phyloP scores from a whole-genome alignment of 805 yeast genomes.

The Yarrowia deformans region DNA sequence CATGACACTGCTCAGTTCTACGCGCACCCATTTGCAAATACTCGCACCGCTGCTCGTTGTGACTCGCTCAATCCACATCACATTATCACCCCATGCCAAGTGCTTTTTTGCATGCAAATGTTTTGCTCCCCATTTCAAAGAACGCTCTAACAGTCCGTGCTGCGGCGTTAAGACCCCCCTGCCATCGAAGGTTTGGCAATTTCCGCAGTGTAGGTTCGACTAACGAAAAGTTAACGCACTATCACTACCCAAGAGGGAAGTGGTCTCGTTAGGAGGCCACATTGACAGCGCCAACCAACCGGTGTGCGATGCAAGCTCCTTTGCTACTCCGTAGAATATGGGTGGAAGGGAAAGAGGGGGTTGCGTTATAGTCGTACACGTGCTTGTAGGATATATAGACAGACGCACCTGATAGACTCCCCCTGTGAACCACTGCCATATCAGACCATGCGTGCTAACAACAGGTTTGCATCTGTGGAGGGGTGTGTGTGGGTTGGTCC shows the following conservation, averaged over 20 bases:
- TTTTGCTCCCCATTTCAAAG: not conserved
- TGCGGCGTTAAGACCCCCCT: conserved; percentile 22
- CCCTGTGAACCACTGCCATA: not conserved
- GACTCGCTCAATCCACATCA: no score
- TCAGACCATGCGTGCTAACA: conserved; percentile 3
- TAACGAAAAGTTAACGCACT: conserved; percentile 21
- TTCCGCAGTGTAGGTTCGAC: conserved; percentile 27
- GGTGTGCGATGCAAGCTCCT: not conserved
- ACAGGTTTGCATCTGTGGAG: not conserved
- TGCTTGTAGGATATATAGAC: no score
- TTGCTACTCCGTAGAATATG: no score
- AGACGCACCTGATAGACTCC: no score
- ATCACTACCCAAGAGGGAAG: conserved; percentile 18
- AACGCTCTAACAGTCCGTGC: not conserved
- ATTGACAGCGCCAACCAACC: not conserved
- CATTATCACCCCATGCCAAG: no score
- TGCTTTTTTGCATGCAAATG: not conserved
- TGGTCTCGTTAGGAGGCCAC: not conserved
- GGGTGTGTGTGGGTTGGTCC: not conserved
- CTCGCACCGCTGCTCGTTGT: no score
- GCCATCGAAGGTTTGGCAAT: conserved; percentile 27
- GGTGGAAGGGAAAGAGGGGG: no score
- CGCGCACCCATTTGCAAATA: no score
- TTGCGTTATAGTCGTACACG: no score
- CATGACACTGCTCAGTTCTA: no score